Conservation (phyloP, 495 filamentous ascomycete genomes). For the Hypoxylon subgilvum region DNA sequence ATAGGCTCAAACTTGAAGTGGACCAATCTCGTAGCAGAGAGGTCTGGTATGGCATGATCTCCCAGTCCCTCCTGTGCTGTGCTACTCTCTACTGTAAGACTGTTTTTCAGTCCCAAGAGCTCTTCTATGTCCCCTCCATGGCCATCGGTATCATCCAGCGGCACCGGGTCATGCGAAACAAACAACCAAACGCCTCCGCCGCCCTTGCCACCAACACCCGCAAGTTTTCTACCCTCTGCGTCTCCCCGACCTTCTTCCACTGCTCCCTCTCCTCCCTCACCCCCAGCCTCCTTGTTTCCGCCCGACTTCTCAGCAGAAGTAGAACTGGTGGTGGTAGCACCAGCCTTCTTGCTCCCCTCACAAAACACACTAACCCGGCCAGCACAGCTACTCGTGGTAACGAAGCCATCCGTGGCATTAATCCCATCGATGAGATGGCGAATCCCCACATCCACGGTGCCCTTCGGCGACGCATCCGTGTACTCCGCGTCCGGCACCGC, state of each 20-base stretch:
- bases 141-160: slow-evolving; percentile 31
- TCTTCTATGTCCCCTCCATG: slow-evolving; percentile 23
- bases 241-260: too few relatives aligned
- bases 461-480: slow-evolving; percentile 82
- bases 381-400: slow-evolving; percentile 91
- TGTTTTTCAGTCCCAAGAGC: slow-evolving; percentile 12
- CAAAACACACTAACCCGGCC: slow-evolving; percentile 84
- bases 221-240: slow-evolving; percentile 41
- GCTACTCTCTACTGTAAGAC: neutral
- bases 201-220: slow-evolving; percentile 76
- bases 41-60: slow-evolving; percentile 12
- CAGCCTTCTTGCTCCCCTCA: slow-evolving; percentile 68
- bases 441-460: slow-evolving; percentile 78
- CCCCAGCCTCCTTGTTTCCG: slow-evolving; percentile 14
- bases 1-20: slow-evolving; percentile 95
- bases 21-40: slow-evolving; percentile 62
- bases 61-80: slow-evolving; percentile 23
- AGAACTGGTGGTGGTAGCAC: too few relatives aligned
- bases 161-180: slow-evolving; percentile 79
- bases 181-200: slow-evolving; percentile 83
- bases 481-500: slow-evolving; percentile 68
- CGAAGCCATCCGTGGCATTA: slow-evolving; percentile 72
- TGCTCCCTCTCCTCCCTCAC: slow-evolving; percentile 27
- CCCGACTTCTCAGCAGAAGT: too few relatives aligned
- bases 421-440: slow-evolving; percentile 75